Base-by-base conservation (phyloP, 345 rosid species). In the Gossypium herbaceum region DNA sequence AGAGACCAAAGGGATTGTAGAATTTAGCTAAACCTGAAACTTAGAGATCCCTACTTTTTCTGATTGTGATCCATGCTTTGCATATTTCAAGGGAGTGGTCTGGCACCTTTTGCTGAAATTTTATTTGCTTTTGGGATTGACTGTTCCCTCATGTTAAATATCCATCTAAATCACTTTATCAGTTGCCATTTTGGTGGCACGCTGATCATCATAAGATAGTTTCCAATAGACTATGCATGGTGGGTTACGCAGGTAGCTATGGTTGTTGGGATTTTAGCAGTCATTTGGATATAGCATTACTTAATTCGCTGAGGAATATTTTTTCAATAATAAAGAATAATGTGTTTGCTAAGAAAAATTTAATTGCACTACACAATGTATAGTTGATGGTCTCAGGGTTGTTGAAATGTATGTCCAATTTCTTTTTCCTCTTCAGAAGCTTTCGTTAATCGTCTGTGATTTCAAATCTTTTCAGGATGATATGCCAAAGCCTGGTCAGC, bases 401-500 rank as follows among this genome's bases (percentile, higher is more conserved):
- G 62, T 11, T 12, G 8, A 0, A 4, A 12, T 59, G 12, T 47
- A 22, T 20, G 54, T 67, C 9, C 39, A 1, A 47, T 45, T 12
- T 17, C 20, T 24, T 65, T 22, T 67, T 19, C 1, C 20, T 39
- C 17, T 25, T 45, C 15, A 9, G 47, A 70, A 4, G 1, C 45
- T 39, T 17, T 11, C 39, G 39, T 61, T 61, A 71, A 56, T 29
- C 1, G 2, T 16, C 2, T 20, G 15, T 17, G 12, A 9, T 73
- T 29, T 62, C 22, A 0, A 34, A 4, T 4, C 0, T 58, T 27
- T 54, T 58, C 85, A 93, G 94, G 94, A 88, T 80, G 90, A 84
- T 72, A 1, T 43, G 1, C 85, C 90, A 22, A 86, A 82, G 86
- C 88, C 90, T n/a, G 90, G 86, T 9, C 90, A 85, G 86, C 88